These are phyloP conservation scores for Adenanthera pavonina DNA, from an alignment of 306 rosid genomes.

Conservation along the genomic window DNA sequence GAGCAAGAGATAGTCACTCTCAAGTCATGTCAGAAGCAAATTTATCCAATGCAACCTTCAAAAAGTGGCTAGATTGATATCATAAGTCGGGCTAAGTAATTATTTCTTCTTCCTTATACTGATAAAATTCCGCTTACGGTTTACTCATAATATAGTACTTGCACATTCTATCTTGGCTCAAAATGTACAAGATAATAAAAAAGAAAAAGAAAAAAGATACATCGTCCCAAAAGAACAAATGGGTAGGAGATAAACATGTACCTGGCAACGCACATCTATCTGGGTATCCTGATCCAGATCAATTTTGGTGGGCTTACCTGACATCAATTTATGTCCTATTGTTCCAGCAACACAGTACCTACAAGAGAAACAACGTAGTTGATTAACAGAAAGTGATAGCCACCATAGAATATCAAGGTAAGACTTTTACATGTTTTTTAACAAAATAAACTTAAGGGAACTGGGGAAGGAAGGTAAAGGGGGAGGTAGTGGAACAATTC, in stretches of 20 bases:
- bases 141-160: background rate
- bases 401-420: background rate
- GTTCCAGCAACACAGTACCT: slow-evolving; percentile 91
- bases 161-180: background rate
- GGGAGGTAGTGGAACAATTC: slow-evolving; percentile 10
- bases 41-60: too few relatives aligned
- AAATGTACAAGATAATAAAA: background rate
- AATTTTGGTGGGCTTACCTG: slow-evolving; percentile 76
- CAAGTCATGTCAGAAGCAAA: too few relatives aligned
- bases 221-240: background rate
- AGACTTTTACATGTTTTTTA: background rate
- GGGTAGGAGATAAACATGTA: slow-evolving; percentile 41
- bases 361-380: slow-evolving; percentile 30
- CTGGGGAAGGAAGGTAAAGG: background rate
- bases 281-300: slow-evolving; percentile 72
- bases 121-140: background rate
- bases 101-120: background rate
- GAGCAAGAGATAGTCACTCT: too few relatives aligned
- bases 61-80: too few relatives aligned
- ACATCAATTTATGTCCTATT: slow-evolving; percentile 81
- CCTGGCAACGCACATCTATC: slow-evolving; percentile 89
- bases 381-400: slow-evolving; percentile 5
- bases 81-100: too few relatives aligned
- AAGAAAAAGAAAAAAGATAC: background rate
- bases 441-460: background rate